Conservation (phyloP, 1,139 yeast species). For the Candida tropicalis region DNA sequence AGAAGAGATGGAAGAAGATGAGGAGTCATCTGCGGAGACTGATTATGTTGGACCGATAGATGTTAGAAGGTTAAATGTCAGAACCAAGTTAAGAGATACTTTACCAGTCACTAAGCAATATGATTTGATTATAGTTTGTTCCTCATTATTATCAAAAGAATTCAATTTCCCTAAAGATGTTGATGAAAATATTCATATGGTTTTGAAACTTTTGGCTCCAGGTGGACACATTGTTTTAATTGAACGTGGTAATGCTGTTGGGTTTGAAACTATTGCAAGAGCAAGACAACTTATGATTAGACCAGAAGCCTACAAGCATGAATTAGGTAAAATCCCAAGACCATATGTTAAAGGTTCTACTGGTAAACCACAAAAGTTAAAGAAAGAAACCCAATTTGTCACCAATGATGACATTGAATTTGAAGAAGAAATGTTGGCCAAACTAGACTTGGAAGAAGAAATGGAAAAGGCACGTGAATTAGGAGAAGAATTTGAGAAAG, state of each 20-base stretch:
- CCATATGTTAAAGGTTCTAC: conserved; percentile 63
- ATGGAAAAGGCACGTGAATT: conserved; percentile 13
- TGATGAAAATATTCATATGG: conserved; percentile 65
- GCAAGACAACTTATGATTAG: conserved; percentile 88
- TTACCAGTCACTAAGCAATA: conserved; percentile 55
- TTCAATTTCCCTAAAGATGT: conserved; percentile 70
- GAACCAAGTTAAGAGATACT: conserved; percentile 54
- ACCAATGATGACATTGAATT: conserved; percentile 35
- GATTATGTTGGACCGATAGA: conserved; percentile 60
- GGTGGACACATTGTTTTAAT: conserved; percentile 76
- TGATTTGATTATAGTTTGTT: conserved; percentile 85
- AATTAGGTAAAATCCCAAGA: conserved; percentile 68
- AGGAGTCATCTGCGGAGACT: conserved; percentile 23
- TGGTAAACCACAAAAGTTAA: conserved; percentile 37
- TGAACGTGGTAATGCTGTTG: conserved; percentile 89
- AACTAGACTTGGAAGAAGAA: conserved; percentile 25
- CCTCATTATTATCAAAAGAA: conserved; percentile 67
- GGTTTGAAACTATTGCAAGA: conserved; percentile 85
- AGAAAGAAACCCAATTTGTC: conserved; percentile 39
- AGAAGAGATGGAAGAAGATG: conserved; percentile 20
- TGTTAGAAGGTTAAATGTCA: conserved; percentile 53
- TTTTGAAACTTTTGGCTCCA: conserved; percentile 66
- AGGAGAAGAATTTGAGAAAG: conserved; percentile 15
- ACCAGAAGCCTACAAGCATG: conserved; percentile 66
- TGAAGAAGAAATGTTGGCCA: conserved; percentile 34